A percentile compares a stretch with the other conserved stretches of the same genome.
phyloP scores from a whole-genome alignment of 2,329 filamentous ascomycete species.

The Phoma sp. region DNA sequence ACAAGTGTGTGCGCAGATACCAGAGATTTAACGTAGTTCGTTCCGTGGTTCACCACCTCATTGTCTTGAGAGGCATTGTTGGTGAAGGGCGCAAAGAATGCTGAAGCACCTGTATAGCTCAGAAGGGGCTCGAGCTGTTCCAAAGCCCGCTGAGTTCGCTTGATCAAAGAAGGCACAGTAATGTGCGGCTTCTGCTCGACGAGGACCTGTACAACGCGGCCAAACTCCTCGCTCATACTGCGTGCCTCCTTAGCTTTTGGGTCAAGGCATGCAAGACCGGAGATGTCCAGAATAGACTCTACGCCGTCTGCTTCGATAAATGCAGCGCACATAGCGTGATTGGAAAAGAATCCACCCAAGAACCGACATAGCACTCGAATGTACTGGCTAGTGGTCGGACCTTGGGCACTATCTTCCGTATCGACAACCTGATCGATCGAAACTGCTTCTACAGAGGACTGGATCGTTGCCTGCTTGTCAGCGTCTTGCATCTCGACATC shows the following conservation, averaged over 20 bases:
- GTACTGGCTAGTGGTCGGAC: constrained; percentile 69
- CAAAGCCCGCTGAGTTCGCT: constrained; percentile 74
- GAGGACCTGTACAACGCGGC: constrained; percentile 76
- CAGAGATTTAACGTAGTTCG: constrained; percentile 78
- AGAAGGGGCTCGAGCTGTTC: constrained; percentile 73
- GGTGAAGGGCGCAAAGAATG: constrained; percentile 76
- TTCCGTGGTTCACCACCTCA: constrained; percentile 67
- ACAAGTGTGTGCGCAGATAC: constrained; percentile 79
- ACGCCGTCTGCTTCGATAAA: constrained; percentile 83
- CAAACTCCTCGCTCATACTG: constrained; percentile 72
- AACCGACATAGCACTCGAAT: constrained; percentile 80
- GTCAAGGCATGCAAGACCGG: constrained; percentile 80
- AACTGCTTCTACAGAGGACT: constrained; percentile 31
- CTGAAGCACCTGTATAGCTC: constrained; percentile 56
- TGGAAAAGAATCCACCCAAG: constrained; percentile 77
- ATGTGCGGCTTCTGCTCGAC: constrained; percentile 82
- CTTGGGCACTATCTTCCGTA: constrained; percentile 59
- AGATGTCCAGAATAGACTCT: constrained; percentile 83
- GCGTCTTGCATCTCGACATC: constrained; percentile 72
- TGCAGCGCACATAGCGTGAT: constrained; percentile 72
- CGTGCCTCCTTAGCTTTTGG: constrained; percentile 70
- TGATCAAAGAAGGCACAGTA: constrained; percentile 80
- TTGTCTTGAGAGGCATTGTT: constrained; percentile 19
- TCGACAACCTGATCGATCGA: constrained; percentile 52
- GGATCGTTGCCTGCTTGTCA: constrained; percentile 23